phyloP scores from a whole-genome alignment of 1,139 yeast genomes.

The Diutina mesorugosa region DNA sequence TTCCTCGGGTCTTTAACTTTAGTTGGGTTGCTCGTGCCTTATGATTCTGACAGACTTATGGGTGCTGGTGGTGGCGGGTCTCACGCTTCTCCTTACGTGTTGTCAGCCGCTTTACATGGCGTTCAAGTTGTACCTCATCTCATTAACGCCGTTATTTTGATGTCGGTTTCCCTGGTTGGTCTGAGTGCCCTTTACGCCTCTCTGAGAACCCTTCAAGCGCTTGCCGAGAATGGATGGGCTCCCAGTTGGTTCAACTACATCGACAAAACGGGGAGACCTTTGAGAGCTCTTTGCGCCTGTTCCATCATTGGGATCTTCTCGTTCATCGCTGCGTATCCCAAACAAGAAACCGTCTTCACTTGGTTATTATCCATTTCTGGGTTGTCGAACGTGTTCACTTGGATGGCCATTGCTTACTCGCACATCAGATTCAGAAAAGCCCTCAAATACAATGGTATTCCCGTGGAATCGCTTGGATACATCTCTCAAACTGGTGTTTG shows the following conservation, averaged over 20 bases:
- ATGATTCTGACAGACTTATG: conserved; percentile 24
- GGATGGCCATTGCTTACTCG: conserved; percentile 29
- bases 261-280: conserved; percentile 32
- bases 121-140: conserved; percentile 27
- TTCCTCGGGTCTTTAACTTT: conserved; percentile 29
- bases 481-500: conserved; percentile 27
- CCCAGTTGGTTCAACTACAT: conserved; percentile 29
- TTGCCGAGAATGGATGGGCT: conserved; percentile 31
- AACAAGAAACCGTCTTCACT: conserved; percentile 28
- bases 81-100: conserved; percentile 30
- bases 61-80: conserved; percentile 27
- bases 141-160: conserved; percentile 29
- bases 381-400: conserved; percentile 27
- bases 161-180: conserved; percentile 34
- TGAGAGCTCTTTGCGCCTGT: conserved; percentile 22
- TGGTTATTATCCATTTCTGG: conserved; percentile 35
- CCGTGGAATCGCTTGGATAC: conserved; percentile 24
- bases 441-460: conserved; percentile 21
- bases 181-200: conserved; percentile 31
- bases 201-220: conserved; percentile 30
- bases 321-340: conserved; percentile 25
- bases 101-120: conserved; percentile 29
- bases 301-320: conserved; percentile 18
- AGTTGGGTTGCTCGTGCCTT: conserved; percentile 33
- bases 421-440: conserved; percentile 31